Conservation (phyloP, 192 early-diverging fungal genomes). For the Entophlyctis helioformis region DNA sequence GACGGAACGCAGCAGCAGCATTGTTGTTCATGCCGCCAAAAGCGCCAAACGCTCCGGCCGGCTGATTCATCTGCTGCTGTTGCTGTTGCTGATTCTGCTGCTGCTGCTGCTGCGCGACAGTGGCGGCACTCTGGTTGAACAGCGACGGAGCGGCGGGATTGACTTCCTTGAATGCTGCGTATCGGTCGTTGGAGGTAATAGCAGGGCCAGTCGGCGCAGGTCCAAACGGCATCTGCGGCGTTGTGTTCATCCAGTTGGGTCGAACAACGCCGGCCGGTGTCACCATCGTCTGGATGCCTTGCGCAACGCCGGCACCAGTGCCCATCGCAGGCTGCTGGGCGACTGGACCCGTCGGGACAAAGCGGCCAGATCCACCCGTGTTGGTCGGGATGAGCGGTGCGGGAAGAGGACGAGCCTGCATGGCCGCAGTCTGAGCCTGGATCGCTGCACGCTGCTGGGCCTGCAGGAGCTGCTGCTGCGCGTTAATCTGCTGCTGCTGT, state of each 20-base stretch:
- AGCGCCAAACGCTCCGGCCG: too few species aligned
- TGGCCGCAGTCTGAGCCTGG: conserved; percentile 3
- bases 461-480: conserved; percentile 9
- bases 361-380: background rate
- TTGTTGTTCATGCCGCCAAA: too few species aligned
- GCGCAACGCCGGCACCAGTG: background rate
- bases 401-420: background rate
- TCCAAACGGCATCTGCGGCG: too few species aligned
- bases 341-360: too few species aligned
- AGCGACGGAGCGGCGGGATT: conserved; percentile 9
- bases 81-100: too few species aligned
- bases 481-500: conserved; percentile 4
- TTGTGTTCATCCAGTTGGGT: too few species aligned
- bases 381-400: background rate
- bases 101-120: too few species aligned
- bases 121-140: conserved; percentile 10
- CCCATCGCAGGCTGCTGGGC: background rate
- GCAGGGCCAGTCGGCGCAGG: too few species aligned
- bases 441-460: conserved; percentile 3
- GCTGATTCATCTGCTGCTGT: too few species aligned
- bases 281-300: background rate
- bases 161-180: conserved; percentile 16
- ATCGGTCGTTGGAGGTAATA: too few species aligned
- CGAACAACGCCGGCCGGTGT: too few species aligned
- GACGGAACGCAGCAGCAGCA: too few species aligned